These are phyloP conservation scores for Tolypocladium tropicale DNA, from an alignment of 2,329 filamentous ascomycete species.

Conservation along the genomic window DNA sequence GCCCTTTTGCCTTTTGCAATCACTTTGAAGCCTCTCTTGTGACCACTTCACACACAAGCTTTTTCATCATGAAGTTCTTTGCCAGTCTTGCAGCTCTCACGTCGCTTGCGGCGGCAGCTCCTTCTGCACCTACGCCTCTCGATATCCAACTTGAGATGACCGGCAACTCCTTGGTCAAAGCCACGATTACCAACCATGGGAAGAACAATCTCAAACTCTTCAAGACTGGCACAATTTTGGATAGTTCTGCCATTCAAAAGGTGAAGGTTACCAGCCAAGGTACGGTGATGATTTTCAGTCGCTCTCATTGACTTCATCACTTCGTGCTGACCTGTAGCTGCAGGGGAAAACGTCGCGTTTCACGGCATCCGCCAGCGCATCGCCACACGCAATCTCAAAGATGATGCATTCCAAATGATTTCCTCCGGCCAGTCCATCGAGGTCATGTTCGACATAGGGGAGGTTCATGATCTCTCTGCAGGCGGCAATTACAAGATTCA, in stretches of 20 bases:
- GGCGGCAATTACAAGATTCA: conserved; percentile 47
- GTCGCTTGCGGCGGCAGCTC: conserved; percentile 23
- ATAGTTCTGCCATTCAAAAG: conserved; percentile 42
- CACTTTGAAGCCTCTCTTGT: too few relatives aligned
- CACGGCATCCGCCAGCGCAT: conserved; percentile 43
- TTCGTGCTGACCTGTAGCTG: background rate
- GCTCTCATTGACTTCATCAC: too few relatives aligned
- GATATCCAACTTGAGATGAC: conserved; percentile 35
- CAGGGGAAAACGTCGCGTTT: conserved; percentile 33
- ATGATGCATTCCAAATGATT: conserved; percentile 40
- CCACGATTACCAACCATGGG: conserved; percentile 42
- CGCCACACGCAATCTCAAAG: conserved; percentile 29
- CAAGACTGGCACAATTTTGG: conserved; percentile 43
- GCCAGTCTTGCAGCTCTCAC: conserved; percentile 22
- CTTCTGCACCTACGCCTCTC: conserved; percentile 24
- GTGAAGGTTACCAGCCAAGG: conserved; percentile 36
- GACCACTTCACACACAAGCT: too few relatives aligned
- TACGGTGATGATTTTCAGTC: conserved; percentile 18
- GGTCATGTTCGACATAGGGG: conserved; percentile 42
- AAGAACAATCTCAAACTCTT: conserved; percentile 37
- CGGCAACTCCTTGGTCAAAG: conserved; percentile 43
- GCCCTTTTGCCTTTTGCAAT: too few relatives aligned
- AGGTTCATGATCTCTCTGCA: conserved; percentile 39
- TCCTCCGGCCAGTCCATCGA: conserved; percentile 38
- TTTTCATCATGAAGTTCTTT: conserved; percentile 28